Evolutionary conservation across 2,329 filamentous ascomycete species (phyloP).

Genomic region (Fusarium sp.): DNA sequence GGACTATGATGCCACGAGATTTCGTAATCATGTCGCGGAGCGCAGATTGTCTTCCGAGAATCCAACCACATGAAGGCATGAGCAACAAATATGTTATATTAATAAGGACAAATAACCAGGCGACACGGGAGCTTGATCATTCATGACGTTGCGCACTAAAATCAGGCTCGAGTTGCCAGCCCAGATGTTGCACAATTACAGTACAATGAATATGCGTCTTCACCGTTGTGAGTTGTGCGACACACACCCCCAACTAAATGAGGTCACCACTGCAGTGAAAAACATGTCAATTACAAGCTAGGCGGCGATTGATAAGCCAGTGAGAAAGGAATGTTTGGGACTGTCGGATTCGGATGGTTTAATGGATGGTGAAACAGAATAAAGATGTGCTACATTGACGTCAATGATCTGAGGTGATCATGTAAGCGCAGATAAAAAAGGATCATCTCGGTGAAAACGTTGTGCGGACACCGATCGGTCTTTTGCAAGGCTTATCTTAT

Average conservation of each 20-base stretch:
- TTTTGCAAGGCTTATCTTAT: not conserved
- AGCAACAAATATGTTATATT: not conserved
- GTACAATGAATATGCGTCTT: not conserved
- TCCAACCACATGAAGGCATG: not conserved
- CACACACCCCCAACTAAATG: too few species aligned
- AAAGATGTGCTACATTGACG: not conserved
- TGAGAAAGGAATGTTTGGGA: not conserved
- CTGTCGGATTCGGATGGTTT: not conserved
- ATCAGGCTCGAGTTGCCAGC: not conserved
- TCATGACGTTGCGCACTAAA: not conserved
- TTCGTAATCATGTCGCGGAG: not conserved
- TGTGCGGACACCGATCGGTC: not conserved
- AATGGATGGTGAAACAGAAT: not conserved
- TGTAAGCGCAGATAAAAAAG: not conserved
- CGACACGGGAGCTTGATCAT: not conserved
- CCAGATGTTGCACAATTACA: not conserved
- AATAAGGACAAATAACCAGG: not conserved
- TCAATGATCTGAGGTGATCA: not conserved
- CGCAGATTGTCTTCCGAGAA: not conserved
- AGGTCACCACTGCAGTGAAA: not conserved
- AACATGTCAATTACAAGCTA: not conserved
- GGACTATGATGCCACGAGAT: not conserved
- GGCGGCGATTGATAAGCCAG: not conserved
- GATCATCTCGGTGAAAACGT: not conserved
- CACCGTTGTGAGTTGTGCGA: not conserved